phyloP scores from a whole-genome alignment of 768 basidiomycete genomes.

The Mycena leptocephala region DNA sequence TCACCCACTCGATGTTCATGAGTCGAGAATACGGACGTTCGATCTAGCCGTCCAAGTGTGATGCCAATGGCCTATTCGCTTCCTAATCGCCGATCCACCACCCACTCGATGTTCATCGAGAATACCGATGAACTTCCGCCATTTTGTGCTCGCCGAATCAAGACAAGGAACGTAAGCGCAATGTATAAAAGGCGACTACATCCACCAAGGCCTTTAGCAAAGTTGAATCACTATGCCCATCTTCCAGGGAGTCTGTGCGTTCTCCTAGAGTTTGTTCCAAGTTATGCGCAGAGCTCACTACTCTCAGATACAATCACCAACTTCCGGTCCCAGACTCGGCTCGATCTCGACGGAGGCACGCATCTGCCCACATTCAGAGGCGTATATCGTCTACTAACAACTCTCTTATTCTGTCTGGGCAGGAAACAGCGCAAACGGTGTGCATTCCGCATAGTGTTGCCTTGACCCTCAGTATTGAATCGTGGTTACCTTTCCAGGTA shows the following conservation, averaged over 20 bases:
- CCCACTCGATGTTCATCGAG: too few relatives aligned
- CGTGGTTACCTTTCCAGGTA: slow-evolving; percentile 6
- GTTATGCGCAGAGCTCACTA: background rate
- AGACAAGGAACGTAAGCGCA: slow-evolving; percentile 14
- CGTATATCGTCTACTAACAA: slow-evolving; percentile 3
- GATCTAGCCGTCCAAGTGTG: slow-evolving; percentile 4
- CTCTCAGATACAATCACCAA: slow-evolving; percentile 28
- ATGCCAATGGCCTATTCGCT: slow-evolving; percentile 5
- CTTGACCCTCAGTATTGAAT: slow-evolving; percentile 2
- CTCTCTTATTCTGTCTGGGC: background rate
- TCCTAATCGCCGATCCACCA: slow-evolving; percentile 4
- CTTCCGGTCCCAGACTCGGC: background rate
- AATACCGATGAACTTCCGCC: background rate
- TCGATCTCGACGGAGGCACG: slow-evolving; percentile 21
- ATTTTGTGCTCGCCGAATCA: slow-evolving; percentile 10
- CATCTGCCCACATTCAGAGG: background rate
- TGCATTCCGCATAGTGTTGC: slow-evolving; percentile 4
- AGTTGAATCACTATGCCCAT: slow-evolving; percentile 21
- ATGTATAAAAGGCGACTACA: slow-evolving; percentile 12
- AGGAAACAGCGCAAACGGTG: slow-evolving; percentile 16
- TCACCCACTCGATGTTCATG: too few relatives aligned
- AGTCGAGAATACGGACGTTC: background rate
- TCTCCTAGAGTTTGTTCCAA: slow-evolving; percentile 1
- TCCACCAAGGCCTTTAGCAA: slow-evolving; percentile 9
- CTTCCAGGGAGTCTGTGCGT: slow-evolving; percentile 22